phyloP scores from a whole-genome alignment of 1,284 basidiomycete species.

The Boletus semigastroideus region DNA sequence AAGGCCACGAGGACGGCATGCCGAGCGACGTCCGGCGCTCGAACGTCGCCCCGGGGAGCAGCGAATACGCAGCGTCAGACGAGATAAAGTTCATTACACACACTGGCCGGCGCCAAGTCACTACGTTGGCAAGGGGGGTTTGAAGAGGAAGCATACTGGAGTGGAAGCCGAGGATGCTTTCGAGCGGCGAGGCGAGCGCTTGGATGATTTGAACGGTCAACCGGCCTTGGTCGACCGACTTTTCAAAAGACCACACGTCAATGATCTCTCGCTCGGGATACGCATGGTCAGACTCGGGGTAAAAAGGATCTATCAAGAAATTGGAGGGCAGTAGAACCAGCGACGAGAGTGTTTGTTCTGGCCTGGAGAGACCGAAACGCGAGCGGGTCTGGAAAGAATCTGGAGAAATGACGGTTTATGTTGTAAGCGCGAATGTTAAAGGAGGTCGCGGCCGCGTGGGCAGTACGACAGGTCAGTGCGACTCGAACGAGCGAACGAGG shows the following conservation, averaged over 20 bases:
- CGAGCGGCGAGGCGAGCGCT: constrained; percentile 28
- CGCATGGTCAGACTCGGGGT: constrained; percentile 40
- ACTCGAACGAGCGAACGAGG: constrained; percentile 18
- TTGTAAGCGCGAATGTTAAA: constrained; percentile 26
- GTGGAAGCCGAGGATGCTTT: constrained; percentile 42
- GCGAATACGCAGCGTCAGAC: constrained; percentile 32
- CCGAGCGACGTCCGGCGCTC: constrained; percentile 18
- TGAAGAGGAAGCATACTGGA: constrained; percentile 36
- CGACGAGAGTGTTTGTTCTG: constrained; percentile 43
- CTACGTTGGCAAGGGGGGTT: background rate
- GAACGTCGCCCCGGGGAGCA: constrained; percentile 38
- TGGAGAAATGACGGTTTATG: constrained; percentile 27
- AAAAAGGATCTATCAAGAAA: constrained; percentile 45
- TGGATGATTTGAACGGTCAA: constrained; percentile 40
- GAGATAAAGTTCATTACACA: constrained; percentile 47
- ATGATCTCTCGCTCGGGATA: constrained; percentile 5
- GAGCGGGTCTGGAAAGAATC: constrained; percentile 30
- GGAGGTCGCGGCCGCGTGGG: background rate
- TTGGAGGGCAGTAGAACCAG: constrained; percentile 51
- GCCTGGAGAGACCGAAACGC: constrained; percentile 46
- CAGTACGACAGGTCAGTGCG: constrained; percentile 17
- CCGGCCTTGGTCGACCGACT: background rate
- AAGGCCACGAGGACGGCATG: no score
- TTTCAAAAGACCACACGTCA: constrained; percentile 21
- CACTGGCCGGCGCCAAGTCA: constrained; percentile 33